Percentiles rank a stretch among this genome's conserved stretches.
Evolutionary conservation across 495 filamentous ascomycete species (phyloP).

Genomic region (Xylaria acuta): DNA sequence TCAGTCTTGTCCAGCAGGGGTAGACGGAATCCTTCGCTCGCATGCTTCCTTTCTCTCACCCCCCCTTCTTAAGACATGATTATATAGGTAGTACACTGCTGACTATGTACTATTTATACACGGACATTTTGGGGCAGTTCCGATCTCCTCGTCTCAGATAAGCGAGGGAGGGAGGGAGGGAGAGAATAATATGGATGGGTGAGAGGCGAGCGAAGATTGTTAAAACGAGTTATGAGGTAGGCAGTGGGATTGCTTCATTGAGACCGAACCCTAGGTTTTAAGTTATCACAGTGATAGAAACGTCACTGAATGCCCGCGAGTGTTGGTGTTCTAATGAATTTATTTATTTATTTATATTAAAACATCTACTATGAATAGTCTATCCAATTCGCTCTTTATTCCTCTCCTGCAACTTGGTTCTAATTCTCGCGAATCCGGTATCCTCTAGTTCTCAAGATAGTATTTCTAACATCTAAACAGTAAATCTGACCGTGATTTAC

Average conservation of each 20-base stretch:
- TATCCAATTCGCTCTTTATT: background rate
- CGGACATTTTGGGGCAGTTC: conserved; percentile 13
- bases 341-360: background rate
- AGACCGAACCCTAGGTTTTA: background rate
- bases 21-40: too few relatives aligned
- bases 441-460: background rate
- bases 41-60: too few relatives aligned
- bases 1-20: background rate
- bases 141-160: conserved; percentile 8
- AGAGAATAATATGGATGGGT: background rate
- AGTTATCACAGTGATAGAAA: background rate
- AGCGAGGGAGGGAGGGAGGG: background rate
- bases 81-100: background rate
- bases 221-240: background rate
- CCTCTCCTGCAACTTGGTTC: background rate
- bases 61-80: background rate
- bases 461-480: background rate
- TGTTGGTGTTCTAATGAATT: background rate
- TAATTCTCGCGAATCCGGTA: background rate
- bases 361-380: background rate
- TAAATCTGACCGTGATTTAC: background rate
- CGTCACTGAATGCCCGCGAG: too few relatives aligned
- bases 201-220: background rate
- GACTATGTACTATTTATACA: background rate
- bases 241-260: background rate